phyloP scores from a whole-genome alignment of 768 basidiomycete species.

The Scleroderma citrinum region DNA sequence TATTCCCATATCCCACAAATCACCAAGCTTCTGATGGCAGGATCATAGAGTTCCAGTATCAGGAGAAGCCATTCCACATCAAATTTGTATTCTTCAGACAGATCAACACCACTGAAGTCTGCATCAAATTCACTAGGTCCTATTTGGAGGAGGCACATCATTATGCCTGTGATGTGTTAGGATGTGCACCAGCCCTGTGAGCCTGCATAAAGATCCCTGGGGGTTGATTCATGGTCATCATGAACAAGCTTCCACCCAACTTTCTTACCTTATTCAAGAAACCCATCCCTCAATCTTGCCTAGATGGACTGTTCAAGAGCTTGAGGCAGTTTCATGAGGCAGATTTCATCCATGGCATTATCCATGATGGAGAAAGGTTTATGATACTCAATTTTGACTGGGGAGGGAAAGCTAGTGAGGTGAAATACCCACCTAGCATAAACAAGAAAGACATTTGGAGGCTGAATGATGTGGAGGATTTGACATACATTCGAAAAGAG shows the following conservation, averaged over 20 bases:
- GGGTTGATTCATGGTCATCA: slow-evolving; percentile 30
- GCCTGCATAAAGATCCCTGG: slow-evolving; percentile 23
- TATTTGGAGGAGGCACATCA: slow-evolving; percentile 26
- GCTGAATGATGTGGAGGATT: no score
- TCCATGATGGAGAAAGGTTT: slow-evolving; percentile 16
- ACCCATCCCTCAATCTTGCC: no score
- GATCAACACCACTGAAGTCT: slow-evolving; percentile 11
- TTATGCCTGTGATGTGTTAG: slow-evolving; percentile 11
- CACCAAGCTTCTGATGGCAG: slow-evolving; percentile 9
- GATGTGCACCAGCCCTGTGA: slow-evolving; percentile 21
- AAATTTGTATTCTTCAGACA: slow-evolving; percentile 10
- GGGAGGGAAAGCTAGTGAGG: slow-evolving; percentile 15
- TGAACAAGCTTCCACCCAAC: slow-evolving; percentile 21
- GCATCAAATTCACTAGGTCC: slow-evolving; percentile 23
- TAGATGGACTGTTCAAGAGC: not conserved
- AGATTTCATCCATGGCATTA: slow-evolving; percentile 19
- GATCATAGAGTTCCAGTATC: slow-evolving; percentile 12
- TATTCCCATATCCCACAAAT: slow-evolving; percentile 5
- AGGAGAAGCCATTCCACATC: not conserved
- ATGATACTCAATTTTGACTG: slow-evolving; percentile 29
- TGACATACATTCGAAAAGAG: no score
- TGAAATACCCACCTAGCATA: slow-evolving; percentile 17
- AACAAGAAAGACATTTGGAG: not conserved
- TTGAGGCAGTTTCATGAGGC: slow-evolving; percentile 9
- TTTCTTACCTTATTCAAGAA: not conserved